Evolutionary conservation across 2,329 filamentous ascomycete species (phyloP), one percentile per base, ranked within the genome.

Genomic region (Trichoderma atroviride): DNA sequence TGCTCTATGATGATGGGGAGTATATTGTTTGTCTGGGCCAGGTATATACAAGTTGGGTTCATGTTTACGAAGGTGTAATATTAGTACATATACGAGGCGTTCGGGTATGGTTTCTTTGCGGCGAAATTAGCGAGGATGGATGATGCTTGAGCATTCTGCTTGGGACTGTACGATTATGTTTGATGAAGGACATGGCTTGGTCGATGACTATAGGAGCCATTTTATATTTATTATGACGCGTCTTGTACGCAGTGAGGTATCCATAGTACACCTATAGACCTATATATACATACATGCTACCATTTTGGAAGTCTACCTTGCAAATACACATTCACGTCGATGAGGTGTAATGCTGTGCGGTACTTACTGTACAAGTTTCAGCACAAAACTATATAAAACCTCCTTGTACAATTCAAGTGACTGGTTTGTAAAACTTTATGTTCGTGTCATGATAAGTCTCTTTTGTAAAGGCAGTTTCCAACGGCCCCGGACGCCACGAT

Each of bases 1-100:
- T 78, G 87, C 19, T 79, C 85, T 40, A 81, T 83, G 79, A 27
- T 79, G 47, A 71, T 73, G 9, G 75, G 76, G 1, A 74, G 75
- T 19, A 19, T 74, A 3, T 62, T 77, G 19, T 75, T 82, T 37
- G 5, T 77, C 5, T 57, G 66, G 10, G 79, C 80, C 11, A 75
- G 81, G 35, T 76, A 76, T 31, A 73, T 76, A 29, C 80, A 80
- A 57, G 79, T 74, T 10, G 81, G 81, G 4, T 75, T 80, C 55
- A 79, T 74, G 67, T 1, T 75, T 52, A 72, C 70, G 40, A 82
- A 81, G 70, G 73, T 82, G 19, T 82, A 14, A 67, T 13, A 35
- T 29, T 35, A 11, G 11, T 55, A 33, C 40, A 43, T 16, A 37
- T 10, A 14, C n/a, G 4, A 35, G 29, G 27, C 19, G 22, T 59